Base-by-base conservation (phyloP, 2,329 filamentous ascomycete species). In the Talaromyces sp. region DNA sequence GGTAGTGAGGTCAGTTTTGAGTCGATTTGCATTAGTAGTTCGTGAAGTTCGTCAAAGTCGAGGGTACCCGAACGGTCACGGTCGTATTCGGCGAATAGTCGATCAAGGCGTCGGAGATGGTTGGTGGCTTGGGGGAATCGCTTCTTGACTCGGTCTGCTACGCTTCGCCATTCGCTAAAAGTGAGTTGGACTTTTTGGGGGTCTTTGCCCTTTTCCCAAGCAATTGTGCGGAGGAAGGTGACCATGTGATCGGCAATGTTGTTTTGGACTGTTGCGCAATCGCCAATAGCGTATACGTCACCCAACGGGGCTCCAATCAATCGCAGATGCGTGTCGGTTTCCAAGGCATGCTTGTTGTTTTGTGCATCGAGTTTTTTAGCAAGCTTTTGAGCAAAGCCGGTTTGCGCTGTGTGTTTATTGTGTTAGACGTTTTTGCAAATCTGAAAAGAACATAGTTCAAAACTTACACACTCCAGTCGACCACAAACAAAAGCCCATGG, bases 241-340 rank as follows among this genome's bases (percentile, higher is more conserved):
- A 97, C 82, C 66, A 99, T 87, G 75, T 97, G 88, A 69, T 96
- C 90, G 2, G 92, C 89, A 1, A 97, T 81, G 66, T 99, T 99
- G 78, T 99, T 99, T 70, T 99, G 95, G 0, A 99, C 93, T 0
- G 95, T 99, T 6, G 90, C 82, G 76, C 94, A 97, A 75, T 99
- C 94, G 13, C 94, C 94, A 62, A 99, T 91, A 50, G 92, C 92
- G 69, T 99, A 99, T 21, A 99, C 91, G 61, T 97, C 93, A 37
- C 94, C 94, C 0, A 97, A 77, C 0, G 94, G 94, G 0, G 94
- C 85, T 55, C 94, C 94, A 60, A 88, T 89, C 0, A 99, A 78
- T 40, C 94, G 90, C 8, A 97, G 86, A 70, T 99, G 93, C 1
- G 90, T 86, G 71, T 99, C 94, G 0, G 94, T 99, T 72, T 97